Conservation (phyloP, 768 basidiomycete species). For the Pleurotus pulmonarius region DNA sequence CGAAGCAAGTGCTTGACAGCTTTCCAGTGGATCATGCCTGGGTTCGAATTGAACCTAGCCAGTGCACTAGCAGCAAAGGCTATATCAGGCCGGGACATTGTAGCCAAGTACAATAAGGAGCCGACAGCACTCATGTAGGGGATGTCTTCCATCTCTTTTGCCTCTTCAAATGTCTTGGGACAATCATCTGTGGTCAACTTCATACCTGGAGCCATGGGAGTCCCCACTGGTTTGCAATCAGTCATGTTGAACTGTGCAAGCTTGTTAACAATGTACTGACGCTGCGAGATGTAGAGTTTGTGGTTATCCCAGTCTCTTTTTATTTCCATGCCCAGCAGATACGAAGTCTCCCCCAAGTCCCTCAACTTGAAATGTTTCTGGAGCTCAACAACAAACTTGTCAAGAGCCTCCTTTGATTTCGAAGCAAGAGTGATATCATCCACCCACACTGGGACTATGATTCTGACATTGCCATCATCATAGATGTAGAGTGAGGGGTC, state of each 20-base stretch:
- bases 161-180: slow-evolving; percentile 18
- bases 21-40: slow-evolving; percentile 29
- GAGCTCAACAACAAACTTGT: slow-evolving; percentile 20
- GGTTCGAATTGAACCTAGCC: slow-evolving; percentile 17
- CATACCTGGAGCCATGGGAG: slow-evolving; percentile 24
- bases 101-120: slow-evolving; percentile 13
- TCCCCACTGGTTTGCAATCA: slow-evolving; percentile 24
- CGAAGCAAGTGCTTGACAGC: slow-evolving; percentile 30
- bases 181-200: slow-evolving; percentile 16
- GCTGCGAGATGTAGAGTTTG: slow-evolving; percentile 23
- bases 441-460: slow-evolving; percentile 26
- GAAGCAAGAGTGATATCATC: slow-evolving; percentile 27
- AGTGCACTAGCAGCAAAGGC: too few relatives aligned
- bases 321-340: slow-evolving; percentile 27
- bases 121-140: slow-evolving; percentile 28
- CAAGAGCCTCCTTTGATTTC: slow-evolving; percentile 11
- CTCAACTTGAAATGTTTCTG: slow-evolving; percentile 20
- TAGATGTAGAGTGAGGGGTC: slow-evolving; percentile 27
- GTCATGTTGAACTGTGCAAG: slow-evolving; percentile 21
- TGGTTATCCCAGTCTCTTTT: slow-evolving; percentile 13
- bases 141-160: slow-evolving; percentile 16
- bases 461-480: slow-evolving; percentile 13
- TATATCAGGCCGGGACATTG: too few relatives aligned
- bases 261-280: slow-evolving; percentile 20
- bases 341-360: slow-evolving; percentile 22